Percentiles rank a stretch among this genome's conserved stretches.
These are phyloP conservation scores for Stagonosporopsis rhizophila DNA, from an alignment of 2,329 filamentous ascomycete genomes.

Conservation along the genomic window DNA sequence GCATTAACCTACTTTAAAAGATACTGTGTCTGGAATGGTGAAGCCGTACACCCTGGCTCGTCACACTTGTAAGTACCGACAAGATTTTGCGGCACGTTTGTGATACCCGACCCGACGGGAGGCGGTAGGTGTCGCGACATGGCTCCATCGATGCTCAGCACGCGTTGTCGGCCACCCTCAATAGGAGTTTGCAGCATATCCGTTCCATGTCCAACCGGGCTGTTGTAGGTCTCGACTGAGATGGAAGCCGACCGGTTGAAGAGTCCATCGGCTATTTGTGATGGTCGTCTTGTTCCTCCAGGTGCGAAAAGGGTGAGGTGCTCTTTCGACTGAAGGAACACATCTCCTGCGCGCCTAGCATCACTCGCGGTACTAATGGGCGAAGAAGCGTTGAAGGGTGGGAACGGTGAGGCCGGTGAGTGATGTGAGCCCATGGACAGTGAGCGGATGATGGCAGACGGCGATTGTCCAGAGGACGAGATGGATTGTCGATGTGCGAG, in stretches of 20 bases:
- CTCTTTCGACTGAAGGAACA: constrained; percentile 42
- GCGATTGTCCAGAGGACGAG: constrained; percentile 46
- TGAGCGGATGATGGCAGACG: constrained; percentile 43
- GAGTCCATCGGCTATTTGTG: constrained; percentile 46
- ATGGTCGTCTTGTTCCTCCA: constrained; percentile 39
- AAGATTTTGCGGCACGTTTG: constrained; percentile 38
- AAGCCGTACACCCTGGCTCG: constrained; percentile 70
- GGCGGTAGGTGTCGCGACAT: constrained; percentile 43
- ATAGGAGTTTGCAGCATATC: constrained; percentile 38
- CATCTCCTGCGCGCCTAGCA: constrained; percentile 33
- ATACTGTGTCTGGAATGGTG: constrained; percentile 78
- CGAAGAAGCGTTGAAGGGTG: constrained; percentile 41
- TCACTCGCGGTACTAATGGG: constrained; percentile 41
- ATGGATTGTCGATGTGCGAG: constrained; percentile 46
- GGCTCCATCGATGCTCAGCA: constrained; percentile 42
- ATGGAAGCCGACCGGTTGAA: constrained; percentile 44
- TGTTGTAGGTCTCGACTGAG: constrained; percentile 44
- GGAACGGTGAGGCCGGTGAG: constrained; percentile 42
- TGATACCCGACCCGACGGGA: constrained; percentile 40
- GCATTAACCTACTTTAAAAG: constrained; percentile 69
- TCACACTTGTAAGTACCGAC: constrained; percentile 58
- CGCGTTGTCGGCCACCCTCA: constrained; percentile 33
- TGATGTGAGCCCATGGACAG: constrained; percentile 42
- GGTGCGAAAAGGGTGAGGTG: constrained; percentile 37
- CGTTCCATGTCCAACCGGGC: constrained; percentile 47